Evolutionary conservation across 208 protist species (phyloP), one percentile per base, ranked within the genome.

Genomic region (Wallacemonas sp.): DNA sequence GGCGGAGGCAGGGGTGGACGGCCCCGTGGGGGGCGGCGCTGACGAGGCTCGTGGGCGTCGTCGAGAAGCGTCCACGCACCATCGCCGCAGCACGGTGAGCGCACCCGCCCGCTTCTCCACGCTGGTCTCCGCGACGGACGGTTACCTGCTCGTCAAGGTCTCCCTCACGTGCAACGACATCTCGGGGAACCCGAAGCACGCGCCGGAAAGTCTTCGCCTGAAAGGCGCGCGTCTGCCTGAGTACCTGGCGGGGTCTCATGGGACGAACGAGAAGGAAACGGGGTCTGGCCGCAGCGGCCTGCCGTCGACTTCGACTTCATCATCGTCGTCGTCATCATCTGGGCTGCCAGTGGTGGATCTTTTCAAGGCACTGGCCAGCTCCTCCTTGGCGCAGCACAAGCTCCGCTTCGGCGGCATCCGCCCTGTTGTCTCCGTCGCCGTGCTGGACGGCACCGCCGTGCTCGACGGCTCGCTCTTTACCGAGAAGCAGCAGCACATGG

Each of bases 331-430:
- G 23, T 57, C 61, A 18, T 11, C 44, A 20, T 25, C 22, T 25
- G 16, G 41, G 32, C 59, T 20, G 67, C 54, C 52, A 14, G 72
- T 79, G 1, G 79, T 77, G 31, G 86, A 92, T 57, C 68, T 92
- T 48, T 89, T 92, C 70, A 66, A 79, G 1, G 64, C 76, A 16
- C 66, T 88, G 12, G 54, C 80, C 38, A 72, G 41, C n/a, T 92
- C 86, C 20, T 85, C 86, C 11, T 50, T 81, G 23, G 86, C 86
- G 22, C 86, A 92, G 68, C 86, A 87, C 76, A 74, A 87, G 52
- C 72, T 92, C 3, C 86, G 86, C 57, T 71, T 77, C 57, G 80
- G 82, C 28, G 59, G 67, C 41, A 86, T 92, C 64, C 76, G 82
- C 28, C 75, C 86, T 11, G 77, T 92, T 14, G 46, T 92, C 5